phyloP scores from a whole-genome alignment of 768 basidiomycete species.

The Trametes gibbosa region DNA sequence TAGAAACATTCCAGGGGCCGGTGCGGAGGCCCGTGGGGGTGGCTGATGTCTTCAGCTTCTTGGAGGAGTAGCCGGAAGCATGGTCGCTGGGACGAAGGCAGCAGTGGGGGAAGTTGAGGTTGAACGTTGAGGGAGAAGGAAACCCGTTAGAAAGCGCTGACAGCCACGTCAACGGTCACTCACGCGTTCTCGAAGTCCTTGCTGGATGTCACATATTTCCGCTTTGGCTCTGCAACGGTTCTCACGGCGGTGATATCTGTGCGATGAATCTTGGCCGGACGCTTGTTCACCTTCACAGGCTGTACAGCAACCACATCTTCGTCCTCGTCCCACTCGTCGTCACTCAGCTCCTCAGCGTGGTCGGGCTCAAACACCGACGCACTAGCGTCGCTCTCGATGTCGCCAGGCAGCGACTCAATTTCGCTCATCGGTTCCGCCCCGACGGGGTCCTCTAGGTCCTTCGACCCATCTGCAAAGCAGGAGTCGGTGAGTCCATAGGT shows the following conservation, averaged over 20 bases:
- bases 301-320: neutral
- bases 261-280: neutral
- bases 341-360: neutral
- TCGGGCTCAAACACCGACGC: neutral
- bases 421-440: too few species aligned
- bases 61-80: neutral
- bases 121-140: too few species aligned
- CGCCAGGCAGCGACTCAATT: neutral
- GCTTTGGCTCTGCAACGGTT: neutral
- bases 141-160: neutral
- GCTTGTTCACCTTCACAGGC: neutral
- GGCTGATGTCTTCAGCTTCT: neutral
- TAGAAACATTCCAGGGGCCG: neutral
- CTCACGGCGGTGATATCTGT: neutral
- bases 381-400: neutral
- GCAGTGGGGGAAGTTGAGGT: too few species aligned
- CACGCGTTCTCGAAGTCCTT: neutral
- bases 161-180: neutral
- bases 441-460: too few species aligned
- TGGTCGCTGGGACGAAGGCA: neutral
- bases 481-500: too few species aligned
- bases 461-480: too few species aligned
- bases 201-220: neutral
- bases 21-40: neutral
- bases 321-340: neutral